Evolutionary conservation across 805 yeast genomes (phyloP).

Genomic region (Pichia insulana): DNA sequence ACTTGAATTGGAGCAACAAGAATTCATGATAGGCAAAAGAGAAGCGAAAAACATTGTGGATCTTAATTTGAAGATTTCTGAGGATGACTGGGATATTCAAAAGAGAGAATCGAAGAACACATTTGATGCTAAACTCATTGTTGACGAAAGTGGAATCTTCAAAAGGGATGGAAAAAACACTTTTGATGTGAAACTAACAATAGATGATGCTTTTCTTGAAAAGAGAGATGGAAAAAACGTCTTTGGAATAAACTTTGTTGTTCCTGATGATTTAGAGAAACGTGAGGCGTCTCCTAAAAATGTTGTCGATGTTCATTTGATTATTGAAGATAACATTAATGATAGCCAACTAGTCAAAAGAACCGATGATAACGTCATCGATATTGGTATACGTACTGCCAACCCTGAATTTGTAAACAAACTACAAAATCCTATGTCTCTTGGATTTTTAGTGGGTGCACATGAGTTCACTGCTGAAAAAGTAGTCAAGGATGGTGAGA

Average conservation of each 20-base stretch:
- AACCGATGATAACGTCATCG: constrained; percentile 4
- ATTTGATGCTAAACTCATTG: constrained; percentile 7
- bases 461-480: constrained; percentile 1
- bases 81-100: constrained; percentile 7
- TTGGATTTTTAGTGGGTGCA: constrained; percentile 6
- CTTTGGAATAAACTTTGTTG: constrained; percentile 10
- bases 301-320: constrained; percentile 11
- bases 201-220: constrained; percentile 12
- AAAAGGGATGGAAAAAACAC: constrained; percentile 14
- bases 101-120: constrained; percentile 13
- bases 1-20: constrained; percentile 8
- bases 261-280: constrained; percentile 12
- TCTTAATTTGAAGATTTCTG: constrained; percentile 12
- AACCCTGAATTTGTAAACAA: background rate
- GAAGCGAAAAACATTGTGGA: constrained; percentile 11
- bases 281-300: constrained; percentile 13
- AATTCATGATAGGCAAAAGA: constrained; percentile 7
- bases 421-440: constrained; percentile 1
- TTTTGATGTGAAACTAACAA: constrained; percentile 8
- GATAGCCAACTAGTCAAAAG: constrained; percentile 8
- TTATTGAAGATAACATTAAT: constrained; percentile 8
- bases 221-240: constrained; percentile 20
- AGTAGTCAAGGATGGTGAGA: background rate
- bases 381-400: background rate
- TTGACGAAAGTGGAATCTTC: constrained; percentile 12